Evolutionary conservation across 257 asterid species (phyloP).

Genomic region (Thymus quinquecostatus): DNA sequence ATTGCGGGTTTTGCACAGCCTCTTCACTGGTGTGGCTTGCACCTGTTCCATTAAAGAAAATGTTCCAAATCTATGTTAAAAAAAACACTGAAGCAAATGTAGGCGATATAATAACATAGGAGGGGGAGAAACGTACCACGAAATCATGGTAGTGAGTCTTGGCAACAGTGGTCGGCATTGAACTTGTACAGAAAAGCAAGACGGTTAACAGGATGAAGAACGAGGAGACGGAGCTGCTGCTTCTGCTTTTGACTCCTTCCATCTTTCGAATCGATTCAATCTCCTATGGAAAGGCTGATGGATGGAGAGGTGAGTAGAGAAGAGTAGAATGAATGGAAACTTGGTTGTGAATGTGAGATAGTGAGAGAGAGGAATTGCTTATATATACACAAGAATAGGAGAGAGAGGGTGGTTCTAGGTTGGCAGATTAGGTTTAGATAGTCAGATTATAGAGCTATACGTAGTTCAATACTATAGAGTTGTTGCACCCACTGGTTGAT

Average conservation of each 20-base stretch:
- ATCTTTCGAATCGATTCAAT: constrained; percentile 19
- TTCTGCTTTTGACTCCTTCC: constrained; percentile 31
- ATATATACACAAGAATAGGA: constrained; percentile 51
- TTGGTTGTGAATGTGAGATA: constrained; percentile 41
- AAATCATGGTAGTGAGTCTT: constrained; percentile 67
- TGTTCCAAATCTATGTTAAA: background rate
- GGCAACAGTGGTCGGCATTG: constrained; percentile 48
- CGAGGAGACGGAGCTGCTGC: constrained; percentile 28
- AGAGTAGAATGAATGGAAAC: background rate
- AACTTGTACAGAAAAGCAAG: constrained; percentile 47
- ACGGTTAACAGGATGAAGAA: constrained; percentile 37
- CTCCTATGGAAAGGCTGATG: background rate
- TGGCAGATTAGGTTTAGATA: constrained; percentile 75
- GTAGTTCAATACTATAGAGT: constrained; percentile 54
- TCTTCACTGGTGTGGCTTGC: constrained; percentile 83
- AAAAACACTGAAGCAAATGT: background rate
- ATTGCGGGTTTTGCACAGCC: constrained; percentile 75
- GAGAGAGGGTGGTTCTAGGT: constrained; percentile 55
- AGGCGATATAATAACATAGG: background rate
- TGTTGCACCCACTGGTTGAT: constrained; percentile 77
- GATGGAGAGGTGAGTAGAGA: constrained; percentile 18
- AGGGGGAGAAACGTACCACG: constrained; percentile 50
- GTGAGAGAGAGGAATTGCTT: constrained; percentile 38
- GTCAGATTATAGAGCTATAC: constrained; percentile 42
- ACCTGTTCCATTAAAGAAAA: constrained; percentile 43